Evolutionary conservation across 345 rosid genomes (phyloP).

Genomic region (Microthlaspi erraticum): DNA sequence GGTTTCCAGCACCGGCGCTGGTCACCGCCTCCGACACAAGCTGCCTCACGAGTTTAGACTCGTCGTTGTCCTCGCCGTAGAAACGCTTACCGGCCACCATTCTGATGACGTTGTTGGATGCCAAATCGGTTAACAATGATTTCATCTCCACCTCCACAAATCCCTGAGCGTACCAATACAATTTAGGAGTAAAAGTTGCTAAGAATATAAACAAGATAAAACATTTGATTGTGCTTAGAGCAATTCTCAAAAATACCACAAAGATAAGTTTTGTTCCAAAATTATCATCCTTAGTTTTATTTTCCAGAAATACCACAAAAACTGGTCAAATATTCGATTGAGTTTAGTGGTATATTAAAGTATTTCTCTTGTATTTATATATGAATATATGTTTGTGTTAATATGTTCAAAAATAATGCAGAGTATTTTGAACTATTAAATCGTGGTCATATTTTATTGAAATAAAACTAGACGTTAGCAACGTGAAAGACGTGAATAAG

Average conservation of each 20-base stretch:
- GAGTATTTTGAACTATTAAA: background rate
- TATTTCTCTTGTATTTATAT: too few species aligned
- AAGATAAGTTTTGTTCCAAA: too few species aligned
- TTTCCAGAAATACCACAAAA: too few species aligned
- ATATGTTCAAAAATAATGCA: background rate
- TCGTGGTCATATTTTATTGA: too few species aligned
- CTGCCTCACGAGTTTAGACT: slow-evolving; percentile 47
- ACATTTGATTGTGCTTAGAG: background rate
- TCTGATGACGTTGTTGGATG: slow-evolving; percentile 48
- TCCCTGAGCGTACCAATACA: slow-evolving; percentile 1
- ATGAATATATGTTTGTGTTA: background rate
- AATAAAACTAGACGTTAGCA: too few species aligned
- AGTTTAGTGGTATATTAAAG: too few species aligned
- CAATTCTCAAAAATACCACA: too few species aligned
- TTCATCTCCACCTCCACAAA: slow-evolving; percentile 49
- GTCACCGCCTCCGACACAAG: slow-evolving; percentile 43
- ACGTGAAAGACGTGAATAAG: too few species aligned
- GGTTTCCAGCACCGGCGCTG: slow-evolving; percentile 43
- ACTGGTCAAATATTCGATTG: too few species aligned
- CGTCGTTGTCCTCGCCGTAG: slow-evolving; percentile 51
- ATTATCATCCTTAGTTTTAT: too few species aligned
- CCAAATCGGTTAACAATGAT: slow-evolving; percentile 45
- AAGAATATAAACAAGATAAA: background rate
- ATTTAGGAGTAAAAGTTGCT: background rate
- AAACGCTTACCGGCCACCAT: slow-evolving; percentile 54